phyloP scores from a whole-genome alignment of 345 rosid species.

The Linum trigynum region DNA sequence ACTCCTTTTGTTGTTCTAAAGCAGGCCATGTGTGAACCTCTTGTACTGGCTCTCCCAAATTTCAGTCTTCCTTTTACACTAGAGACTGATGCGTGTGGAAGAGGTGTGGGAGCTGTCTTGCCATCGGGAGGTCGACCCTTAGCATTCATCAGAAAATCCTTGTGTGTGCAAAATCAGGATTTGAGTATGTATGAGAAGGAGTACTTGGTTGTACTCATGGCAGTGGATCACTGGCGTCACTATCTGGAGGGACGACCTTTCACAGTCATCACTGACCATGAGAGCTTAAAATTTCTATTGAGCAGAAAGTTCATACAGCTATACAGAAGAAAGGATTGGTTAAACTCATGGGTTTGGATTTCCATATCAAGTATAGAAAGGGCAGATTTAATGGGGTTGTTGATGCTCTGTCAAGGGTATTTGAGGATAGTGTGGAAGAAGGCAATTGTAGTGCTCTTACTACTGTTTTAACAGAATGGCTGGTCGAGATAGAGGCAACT shows the following conservation, averaged over 20 bases:
- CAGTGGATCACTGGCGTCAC: not conserved
- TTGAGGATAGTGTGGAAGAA: not conserved
- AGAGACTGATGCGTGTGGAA: not conserved
- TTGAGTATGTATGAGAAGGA: not conserved
- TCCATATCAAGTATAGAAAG: not conserved
- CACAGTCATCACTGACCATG: not conserved
- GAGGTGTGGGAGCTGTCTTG: not conserved
- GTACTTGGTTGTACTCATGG: not conserved
- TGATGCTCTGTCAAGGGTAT: not conserved
- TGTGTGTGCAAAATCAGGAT: not conserved
- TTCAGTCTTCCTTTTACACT: not conserved
- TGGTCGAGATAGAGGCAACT: not conserved
- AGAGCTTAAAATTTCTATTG: not conserved
- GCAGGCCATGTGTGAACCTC: too few relatives aligned
- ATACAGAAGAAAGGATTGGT: not conserved
- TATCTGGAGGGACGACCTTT: not conserved
- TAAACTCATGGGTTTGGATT: not conserved
- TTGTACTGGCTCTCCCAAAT: not conserved
- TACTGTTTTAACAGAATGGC: not conserved
- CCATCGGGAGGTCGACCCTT: not conserved
- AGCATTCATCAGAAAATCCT: not conserved
- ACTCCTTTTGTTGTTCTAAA: not conserved
- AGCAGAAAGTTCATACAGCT: not conserved
- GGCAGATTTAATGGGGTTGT: not conserved
- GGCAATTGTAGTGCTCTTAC: not conserved